phyloP scores from a whole-genome alignment of 768 basidiomycete species.

The Tylopilus sp. region DNA sequence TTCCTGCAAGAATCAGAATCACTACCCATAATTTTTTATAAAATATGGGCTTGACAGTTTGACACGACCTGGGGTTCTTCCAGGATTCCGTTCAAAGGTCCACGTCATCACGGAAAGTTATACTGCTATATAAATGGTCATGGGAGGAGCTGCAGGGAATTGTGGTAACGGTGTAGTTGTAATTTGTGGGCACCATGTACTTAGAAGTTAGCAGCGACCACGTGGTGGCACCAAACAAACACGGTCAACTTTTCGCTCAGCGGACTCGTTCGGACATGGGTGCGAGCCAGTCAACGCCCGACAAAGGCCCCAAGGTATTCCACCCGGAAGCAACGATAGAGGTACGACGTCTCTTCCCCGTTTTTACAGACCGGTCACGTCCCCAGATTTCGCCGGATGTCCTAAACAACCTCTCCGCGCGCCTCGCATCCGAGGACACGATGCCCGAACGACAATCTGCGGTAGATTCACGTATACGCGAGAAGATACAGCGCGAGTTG shows the following conservation, averaged over 20 bases:
- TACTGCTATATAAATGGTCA: too few relatives aligned
- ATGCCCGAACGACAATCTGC: conserved; percentile 67
- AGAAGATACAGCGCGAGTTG: conserved; percentile 69
- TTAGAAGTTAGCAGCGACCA: too few relatives aligned
- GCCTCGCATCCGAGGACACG: conserved; percentile 53
- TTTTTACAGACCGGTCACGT: conserved; percentile 3
- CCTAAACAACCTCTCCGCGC: conserved; percentile 73
- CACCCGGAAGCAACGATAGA: conserved; percentile 52
- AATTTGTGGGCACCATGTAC: too few relatives aligned
- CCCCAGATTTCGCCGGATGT: conserved; percentile 79
- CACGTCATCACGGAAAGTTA: too few relatives aligned
- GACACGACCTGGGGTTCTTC: too few relatives aligned
- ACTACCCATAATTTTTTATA: too few relatives aligned
- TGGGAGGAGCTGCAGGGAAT: too few relatives aligned
- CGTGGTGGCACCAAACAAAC: neutral
- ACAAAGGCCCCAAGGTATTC: conserved; percentile 55
- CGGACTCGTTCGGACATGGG: conserved; percentile 46
- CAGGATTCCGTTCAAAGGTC: too few relatives aligned
- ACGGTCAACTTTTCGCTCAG: neutral
- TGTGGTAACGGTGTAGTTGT: too few relatives aligned
- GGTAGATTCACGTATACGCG: conserved; percentile 70
- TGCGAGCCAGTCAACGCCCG: conserved; percentile 61
- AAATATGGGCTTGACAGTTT: too few relatives aligned
- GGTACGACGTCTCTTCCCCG: conserved; percentile 30
- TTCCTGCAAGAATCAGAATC: too few relatives aligned